Conservation (phyloP, 164 flowering plant genomes). For the Liriodendron chinense region DNA sequence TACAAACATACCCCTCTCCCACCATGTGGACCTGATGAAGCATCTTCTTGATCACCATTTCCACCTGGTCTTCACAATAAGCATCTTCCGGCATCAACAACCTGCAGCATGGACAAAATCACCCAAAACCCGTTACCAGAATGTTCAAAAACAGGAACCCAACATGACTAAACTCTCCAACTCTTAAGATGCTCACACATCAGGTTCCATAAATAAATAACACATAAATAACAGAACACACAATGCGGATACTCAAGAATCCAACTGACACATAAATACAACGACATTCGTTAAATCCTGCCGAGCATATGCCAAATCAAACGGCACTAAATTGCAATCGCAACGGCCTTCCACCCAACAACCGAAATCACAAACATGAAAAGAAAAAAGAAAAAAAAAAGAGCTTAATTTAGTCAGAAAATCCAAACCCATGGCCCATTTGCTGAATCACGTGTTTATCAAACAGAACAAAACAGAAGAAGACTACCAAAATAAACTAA, state of each 20-base stretch:
- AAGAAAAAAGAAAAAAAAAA: too few species aligned
- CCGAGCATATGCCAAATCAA: not conserved
- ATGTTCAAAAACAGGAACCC: not conserved
- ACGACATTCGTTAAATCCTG: not conserved
- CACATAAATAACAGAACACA: not conserved
- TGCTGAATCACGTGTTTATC: not conserved
- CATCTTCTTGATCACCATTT: slow-evolving; percentile 42
- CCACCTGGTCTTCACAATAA: slow-evolving; percentile 51
- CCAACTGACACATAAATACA: not conserved
- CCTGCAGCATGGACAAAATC: slow-evolving; percentile 36
- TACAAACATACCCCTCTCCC: slow-evolving; percentile 71
- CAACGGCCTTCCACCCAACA: not conserved
- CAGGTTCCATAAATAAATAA: not conserved
- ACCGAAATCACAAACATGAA: not conserved
- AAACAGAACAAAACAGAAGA: not conserved
- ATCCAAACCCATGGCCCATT: not conserved
- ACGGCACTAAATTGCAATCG: not conserved
- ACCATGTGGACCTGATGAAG: slow-evolving; percentile 58
- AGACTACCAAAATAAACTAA: not conserved
- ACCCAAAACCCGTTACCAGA: not conserved
- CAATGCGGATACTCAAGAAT: not conserved
- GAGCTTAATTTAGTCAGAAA: too few species aligned
- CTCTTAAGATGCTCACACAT: not conserved
- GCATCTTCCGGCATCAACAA: slow-evolving; percentile 67
- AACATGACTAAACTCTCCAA: not conserved